Evolutionary conservation across 106 monocot genomes (phyloP), one percentile per base, ranked within the genome.

Genomic region (Dactylorhiza incarnata): DNA sequence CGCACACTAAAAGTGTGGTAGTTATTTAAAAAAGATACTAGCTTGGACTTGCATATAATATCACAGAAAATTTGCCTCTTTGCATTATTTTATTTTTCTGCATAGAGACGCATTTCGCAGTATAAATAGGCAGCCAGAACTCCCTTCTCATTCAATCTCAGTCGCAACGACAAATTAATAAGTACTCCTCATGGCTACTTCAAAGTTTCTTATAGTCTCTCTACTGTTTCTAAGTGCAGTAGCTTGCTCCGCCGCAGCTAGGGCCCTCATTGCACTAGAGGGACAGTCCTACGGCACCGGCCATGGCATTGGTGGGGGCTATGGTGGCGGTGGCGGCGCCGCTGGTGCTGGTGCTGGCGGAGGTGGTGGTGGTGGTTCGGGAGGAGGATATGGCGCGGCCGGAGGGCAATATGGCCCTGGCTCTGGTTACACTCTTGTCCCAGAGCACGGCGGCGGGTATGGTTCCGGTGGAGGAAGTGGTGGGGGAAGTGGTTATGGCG

Each of bases 221-320:
- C 19, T 78, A 20, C 74, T 84, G 13, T n/a, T 79, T 25, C 24
- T 84, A 8, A 68, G 83, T 14, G 63, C 45, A 17, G 63, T 69
- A 1, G 24, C 79, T 63, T 84, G 83, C 61, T 79, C 75, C 6
- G 14, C 69, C 17, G 83, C 83, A 12, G 48, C 83, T 51, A 79
- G 83, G 53, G 48, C 55, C 25, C 79, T 79, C 24, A 46, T 68
- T 59, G 37, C 66, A 47, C 56, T 78, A 3, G 83, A 46, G 9
- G 75, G 52, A 49, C 56, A 5, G 10, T 37, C 47, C 37, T 73
- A 71, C 26, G 78, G 71, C 2, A 4, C 59, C 2, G 83, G 79
- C 37, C 68, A 83, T 25, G 79, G 72, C 17, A 49, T 49, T 51
- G 82, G 66, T 13, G 29, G 67, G 11, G 82, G 82, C 26, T 49